Base-by-base conservation (phyloP, 202 grass and related monocot genomes). In the Bolboschoenoplectus hybrid region DNA sequence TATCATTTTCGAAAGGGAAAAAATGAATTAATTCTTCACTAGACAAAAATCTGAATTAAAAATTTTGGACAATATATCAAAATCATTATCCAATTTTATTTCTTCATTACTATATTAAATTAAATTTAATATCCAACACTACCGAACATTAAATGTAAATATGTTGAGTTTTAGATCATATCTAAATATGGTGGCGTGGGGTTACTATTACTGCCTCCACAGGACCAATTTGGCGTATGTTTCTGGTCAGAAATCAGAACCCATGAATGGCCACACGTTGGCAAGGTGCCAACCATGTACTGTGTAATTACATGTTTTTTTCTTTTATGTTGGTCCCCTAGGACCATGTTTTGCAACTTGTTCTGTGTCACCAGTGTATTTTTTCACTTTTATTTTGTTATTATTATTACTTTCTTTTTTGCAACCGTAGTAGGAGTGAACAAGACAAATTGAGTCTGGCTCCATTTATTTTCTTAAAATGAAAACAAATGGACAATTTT, bases 281-380 rank as follows among this genome's bases (percentile, higher is more conserved):
- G 20, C 47, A 55, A 77, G 50, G 73, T 5, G 32, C 73, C 73
- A 52, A 34, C 73, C 73, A 53, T 76, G 46, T 76, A 35, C 9
- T 53, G 73, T 26, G 7, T 26, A 26, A 26, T 26, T 26, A 76
- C 44, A 70, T 26, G 26, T 26, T 26, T 70, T 70, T 2, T 39
- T 39, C n/a, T 72, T 47, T 73, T 74, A 4, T 13, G 3, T 0
- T 74, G 45, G 9, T 74, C n/a, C 71, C 1, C 0, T 19, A n/a
- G 38, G 14, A 71, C 40, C 38, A 16, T 71, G 41, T 71, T 46
- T 72, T 34, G 71, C 46, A 52, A 75, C 17, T 26, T 73, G 68
- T 36, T 55, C 12, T 50, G 71, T 75, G 71, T 51, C 71, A n/a
- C 19, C 9, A 17, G 26, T 51, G 19, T 50, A 51, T 9, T 12